Base-by-base conservation (phyloP, 2,329 filamentous ascomycete species). In the Metarhizium brunneum region DNA sequence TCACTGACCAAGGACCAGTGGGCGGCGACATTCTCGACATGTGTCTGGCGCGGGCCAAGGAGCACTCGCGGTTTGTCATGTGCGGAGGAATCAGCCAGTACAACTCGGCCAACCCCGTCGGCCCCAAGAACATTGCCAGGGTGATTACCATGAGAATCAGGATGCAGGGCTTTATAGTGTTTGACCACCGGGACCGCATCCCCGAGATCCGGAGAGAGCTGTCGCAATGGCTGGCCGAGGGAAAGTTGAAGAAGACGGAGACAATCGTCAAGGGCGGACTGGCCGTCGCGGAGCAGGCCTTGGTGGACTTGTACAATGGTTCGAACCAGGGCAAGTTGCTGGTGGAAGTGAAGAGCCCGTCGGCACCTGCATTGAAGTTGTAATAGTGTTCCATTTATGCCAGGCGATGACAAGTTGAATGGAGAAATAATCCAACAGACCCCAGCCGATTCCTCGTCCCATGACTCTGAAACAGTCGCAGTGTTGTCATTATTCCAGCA, bases 131-230 rank as follows among this genome's bases (percentile, higher is more conserved):
- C 65, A 77, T 80, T 63, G 67, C 70, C 52, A 77, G 76, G 68
- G 72, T 81, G 54, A 71, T 80, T 47, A 67, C 71, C 6, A 81
- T 81, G 75, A 71, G 81, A 57, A 79, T 84, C 64, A 77, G 72
- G 54, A 82, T 88, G 76, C 77, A 86, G 71, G 86, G 86, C 0
- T 91, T 92, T 70, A 85, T 91, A 59, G 80, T 90, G 51, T 81
- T 88, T 55, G 88, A 91, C 67, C 88, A 79, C 64, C 70, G 68
- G 4, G 72, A 78, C 53, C 76, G 85, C 63, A 87, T 80, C 65
- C 65, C 76, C 0, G 67, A 71, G 47, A 88, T 85, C 1, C 71
- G 79, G 61, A 73, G 78, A 65, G 77, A 90, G 62, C 72, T 91
- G 14, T 77, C 78, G 1, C 69, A 80, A 59, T 91, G 87, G 87